Conservation (phyloP, 1,284 basidiomycete genomes). For the Cryptococcus sp. region DNA sequence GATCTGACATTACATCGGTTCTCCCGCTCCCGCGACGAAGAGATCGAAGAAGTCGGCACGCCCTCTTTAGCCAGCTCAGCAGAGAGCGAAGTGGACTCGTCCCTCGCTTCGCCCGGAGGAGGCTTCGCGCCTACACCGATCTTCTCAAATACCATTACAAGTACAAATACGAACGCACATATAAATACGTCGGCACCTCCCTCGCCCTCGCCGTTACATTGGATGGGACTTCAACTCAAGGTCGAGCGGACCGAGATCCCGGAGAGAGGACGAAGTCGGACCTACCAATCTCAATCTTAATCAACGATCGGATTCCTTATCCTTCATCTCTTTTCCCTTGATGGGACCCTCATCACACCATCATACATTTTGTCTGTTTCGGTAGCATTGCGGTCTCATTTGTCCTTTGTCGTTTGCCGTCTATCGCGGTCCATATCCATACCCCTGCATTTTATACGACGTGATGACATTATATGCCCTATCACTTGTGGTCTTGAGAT, state of each 20-base stretch:
- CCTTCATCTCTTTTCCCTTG: too few relatives aligned
- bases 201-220: too few relatives aligned
- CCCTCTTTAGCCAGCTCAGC: constrained; percentile 25
- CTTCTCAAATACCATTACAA: too few relatives aligned
- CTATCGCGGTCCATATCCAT: not conserved
- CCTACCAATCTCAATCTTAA: too few relatives aligned
- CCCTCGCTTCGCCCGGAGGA: constrained; percentile 8
- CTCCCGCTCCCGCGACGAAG: not conserved
- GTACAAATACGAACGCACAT: too few relatives aligned
- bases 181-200: too few relatives aligned
- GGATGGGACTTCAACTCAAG: too few relatives aligned
- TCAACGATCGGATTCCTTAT: too few relatives aligned
- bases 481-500: too few relatives aligned
- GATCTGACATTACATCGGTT: not conserved
- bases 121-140: too few relatives aligned
- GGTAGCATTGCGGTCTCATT: not conserved
- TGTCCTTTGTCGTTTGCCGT: not conserved
- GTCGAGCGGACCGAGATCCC: too few relatives aligned
- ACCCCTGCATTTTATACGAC: constrained; percentile 1
- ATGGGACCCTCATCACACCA: not conserved
- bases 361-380: not conserved
- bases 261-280: too few relatives aligned
- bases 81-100: constrained; percentile 25
- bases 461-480: not conserved
- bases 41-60: constrained; percentile 15